A percentile compares a stretch with the other conserved stretches of the same genome.
Conservation (phyloP, 495 filamentous ascomycete genomes). For the Aspergillus heteromorphus region DNA sequence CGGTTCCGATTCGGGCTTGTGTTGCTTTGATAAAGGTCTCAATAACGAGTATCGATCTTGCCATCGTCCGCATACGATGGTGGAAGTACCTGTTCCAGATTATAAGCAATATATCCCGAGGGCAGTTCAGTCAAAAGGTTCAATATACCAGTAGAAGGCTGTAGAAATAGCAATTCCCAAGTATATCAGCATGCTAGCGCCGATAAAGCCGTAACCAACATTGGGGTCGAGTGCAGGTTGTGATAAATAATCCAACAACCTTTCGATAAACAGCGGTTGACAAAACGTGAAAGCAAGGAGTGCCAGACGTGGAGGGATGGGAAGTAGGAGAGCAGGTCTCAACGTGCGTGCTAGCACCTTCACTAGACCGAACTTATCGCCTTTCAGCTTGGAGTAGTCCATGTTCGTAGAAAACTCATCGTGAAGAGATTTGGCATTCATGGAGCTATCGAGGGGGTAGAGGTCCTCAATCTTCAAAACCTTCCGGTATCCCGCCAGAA, state of each 20-base stretch:
- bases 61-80: conserved; percentile 1
- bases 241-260: conserved; percentile 31
- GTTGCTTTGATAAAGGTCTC: conserved; percentile 32
- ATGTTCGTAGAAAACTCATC: conserved; percentile 13
- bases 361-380: conserved; percentile 5
- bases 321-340: conserved; percentile 30
- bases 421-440: conserved; percentile 20
- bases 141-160: conserved; percentile 34
- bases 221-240: background rate
- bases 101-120: no score
- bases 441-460: conserved; percentile 20
- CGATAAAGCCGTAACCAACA: conserved; percentile 50
- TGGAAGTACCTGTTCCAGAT: conserved; percentile 4
- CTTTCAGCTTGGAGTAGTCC: background rate
- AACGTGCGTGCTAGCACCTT: conserved; percentile 17
- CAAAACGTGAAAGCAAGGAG: conserved; percentile 48
- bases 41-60: conserved; percentile 39
- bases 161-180: conserved; percentile 46
- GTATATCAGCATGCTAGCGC: conserved; percentile 49
- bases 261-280: conserved; percentile 51
- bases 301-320: conserved; percentile 42
- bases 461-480: conserved; percentile 28
- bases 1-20: conserved; percentile 18
- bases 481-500: conserved; percentile 29
- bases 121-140: no score